These are phyloP conservation scores for Pleurotus giganteus DNA, from an alignment of 768 basidiomycete species.

Conservation along the genomic window DNA sequence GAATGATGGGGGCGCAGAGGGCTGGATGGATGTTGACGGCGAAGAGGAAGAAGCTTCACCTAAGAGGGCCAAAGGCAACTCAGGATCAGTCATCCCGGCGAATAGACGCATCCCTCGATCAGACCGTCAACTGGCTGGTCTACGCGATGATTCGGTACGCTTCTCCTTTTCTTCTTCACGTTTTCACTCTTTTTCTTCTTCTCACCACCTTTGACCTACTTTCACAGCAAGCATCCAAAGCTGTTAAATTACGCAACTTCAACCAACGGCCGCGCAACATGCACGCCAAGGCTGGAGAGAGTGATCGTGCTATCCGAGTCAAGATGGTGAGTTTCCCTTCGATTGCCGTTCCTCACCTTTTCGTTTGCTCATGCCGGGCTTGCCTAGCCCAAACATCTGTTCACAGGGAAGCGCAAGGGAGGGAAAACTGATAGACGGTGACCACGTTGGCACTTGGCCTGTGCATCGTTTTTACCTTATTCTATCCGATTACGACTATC, in stretches of 20 bases:
- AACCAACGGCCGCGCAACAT: conserved; percentile 85
- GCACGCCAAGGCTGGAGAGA: conserved; percentile 89
- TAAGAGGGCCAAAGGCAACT: conserved; percentile 63
- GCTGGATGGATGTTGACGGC: conserved; percentile 56
- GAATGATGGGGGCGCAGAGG: conserved; percentile 40
- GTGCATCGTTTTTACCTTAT: neutral
- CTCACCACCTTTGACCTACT: conserved; percentile 7
- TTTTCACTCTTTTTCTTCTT: conserved; percentile 9
- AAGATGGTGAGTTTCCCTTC: conserved; percentile 67
- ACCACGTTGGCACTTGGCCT: conserved; percentile 17
- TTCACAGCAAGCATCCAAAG: conserved; percentile 74
- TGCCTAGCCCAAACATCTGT: conserved; percentile 80
- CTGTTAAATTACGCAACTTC: conserved; percentile 80
- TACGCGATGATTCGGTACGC: conserved; percentile 73
- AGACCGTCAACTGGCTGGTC: conserved; percentile 74
- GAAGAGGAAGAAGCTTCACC: conserved; percentile 47
- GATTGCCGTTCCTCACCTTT: conserved; percentile 2
- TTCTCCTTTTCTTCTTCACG: neutral
- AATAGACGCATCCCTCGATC: conserved; percentile 58
- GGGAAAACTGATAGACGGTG: conserved; percentile 82
- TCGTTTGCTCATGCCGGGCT: conserved; percentile 5
- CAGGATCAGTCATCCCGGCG: conserved; percentile 52
- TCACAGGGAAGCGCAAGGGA: conserved; percentile 78
- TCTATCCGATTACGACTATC: neutral
- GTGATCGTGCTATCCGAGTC: conserved; percentile 74